Base-by-base conservation (phyloP, 179 eudicot genomes). In the Camellia oleifera region DNA sequence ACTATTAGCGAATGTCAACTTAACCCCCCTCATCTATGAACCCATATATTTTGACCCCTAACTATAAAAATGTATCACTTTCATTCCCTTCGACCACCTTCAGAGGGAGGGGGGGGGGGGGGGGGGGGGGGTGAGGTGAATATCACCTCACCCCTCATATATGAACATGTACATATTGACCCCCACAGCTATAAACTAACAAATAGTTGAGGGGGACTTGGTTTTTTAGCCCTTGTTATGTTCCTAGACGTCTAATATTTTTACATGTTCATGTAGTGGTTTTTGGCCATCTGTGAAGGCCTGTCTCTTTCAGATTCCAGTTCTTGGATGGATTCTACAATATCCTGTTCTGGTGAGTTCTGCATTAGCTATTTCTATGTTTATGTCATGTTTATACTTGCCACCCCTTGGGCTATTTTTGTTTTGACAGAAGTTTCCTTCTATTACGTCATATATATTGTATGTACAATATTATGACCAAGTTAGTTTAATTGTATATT, bases 201-300 rank as follows among this genome's bases (percentile, higher is more conserved):
- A 1, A 32, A 32, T 32, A 32, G 40, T 32, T 32, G 40, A 32
- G 40, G 40, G 40, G 40, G 40, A 32, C 40, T 32, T 32, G 40
- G 40, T 32, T 32, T 32, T 32, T 32, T 32, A 32, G 40, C 40
- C 40, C 40, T 32, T 67, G 23, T 52, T 64, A n/a, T 20, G 32
- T 15, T 69, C 1, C n/a, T 46, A 15, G 54, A 44, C 12, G 12
- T 56, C 63, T 69, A 40, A 44, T 64, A 4, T 61, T 45, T 81
- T 50, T 1, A 4, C 58, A 5, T 57, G 53, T 62, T 50, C 5
- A 42, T 79, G 65, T 78, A 89, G 92, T 70, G 90, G 89, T 73
- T 89, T 89, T 82, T 88, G 92, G 90, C 86, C 92, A 23, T 84
- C 92, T 40, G 62, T 89, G 45, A 87, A 83, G 88, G 85, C 77